Base-by-base conservation (phyloP, 2,329 filamentous ascomycete genomes). In the Simplicillium sp. region DNA sequence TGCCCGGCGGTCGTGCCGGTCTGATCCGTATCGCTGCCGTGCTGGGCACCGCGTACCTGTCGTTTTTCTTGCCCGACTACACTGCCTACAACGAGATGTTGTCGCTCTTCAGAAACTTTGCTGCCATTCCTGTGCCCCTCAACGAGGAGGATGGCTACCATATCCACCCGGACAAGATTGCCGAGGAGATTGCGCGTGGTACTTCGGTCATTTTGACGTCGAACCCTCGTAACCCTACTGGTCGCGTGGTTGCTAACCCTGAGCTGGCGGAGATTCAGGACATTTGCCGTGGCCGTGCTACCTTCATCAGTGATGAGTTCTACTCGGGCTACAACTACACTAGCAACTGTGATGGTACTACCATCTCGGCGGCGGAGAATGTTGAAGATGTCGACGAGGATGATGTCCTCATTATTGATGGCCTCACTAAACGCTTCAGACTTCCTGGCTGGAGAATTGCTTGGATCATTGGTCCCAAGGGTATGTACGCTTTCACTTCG, bases 31-130 rank as follows among this genome's bases (percentile, higher is more conserved):
- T 97, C 59, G 90, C 90, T 15, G 90, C 90, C 39, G 88, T 97
- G 6, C 67, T 97, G 51, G 90, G 90, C 48, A 94, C 94, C 60
- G 82, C 88, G 41, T 94, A 94, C 57, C 72, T 96, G 47, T 87
- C 84, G 34, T 96, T 96, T 74, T 95, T 94, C 65, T 86, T 94
- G 57, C 87, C 87, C 36, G 85, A 96, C 61, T 96, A 96, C 67
- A 95, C 89, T 3, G 90, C 90, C 2, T 97, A 97, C 71, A 95
- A 94, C 57, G 89, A 96, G 70, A 96, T 97, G 89, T 66, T 96
- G 66, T 87, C 82, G 43, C 70, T 96, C 44, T 96, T 97, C 75
- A 88, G 86, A 66, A 95, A 95, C 62, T 94, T 94, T 56, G 84
- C 86, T 34, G 84, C 86, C 41, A 87, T 94, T 44, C 87, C 87